These are phyloP conservation scores for Tribonema minus DNA, from an alignment of 108 stramenopile genomes.

Conservation along the genomic window DNA sequence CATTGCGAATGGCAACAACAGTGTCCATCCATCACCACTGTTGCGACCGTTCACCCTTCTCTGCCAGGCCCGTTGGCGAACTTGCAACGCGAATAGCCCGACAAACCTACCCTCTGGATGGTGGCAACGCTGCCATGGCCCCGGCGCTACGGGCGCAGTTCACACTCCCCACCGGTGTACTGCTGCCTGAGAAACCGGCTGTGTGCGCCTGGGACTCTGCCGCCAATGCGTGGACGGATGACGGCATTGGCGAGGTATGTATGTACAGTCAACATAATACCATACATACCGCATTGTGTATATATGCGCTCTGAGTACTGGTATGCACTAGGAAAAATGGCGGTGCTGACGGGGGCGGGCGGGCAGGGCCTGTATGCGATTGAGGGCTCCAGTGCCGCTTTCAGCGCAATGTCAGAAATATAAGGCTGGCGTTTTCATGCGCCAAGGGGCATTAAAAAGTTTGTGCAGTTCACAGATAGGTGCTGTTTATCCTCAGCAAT, in stretches of 20 bases:
- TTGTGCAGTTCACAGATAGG: too few species aligned
- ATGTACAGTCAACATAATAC: neutral
- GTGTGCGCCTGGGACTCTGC: neutral
- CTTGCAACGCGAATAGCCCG: slow-evolving; percentile 9
- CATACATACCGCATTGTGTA: too few species aligned
- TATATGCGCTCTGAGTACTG: too few species aligned
- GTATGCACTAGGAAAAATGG: too few species aligned
- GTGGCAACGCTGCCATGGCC: slow-evolving; percentile 34
- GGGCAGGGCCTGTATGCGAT: too few species aligned
- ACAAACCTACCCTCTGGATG: slow-evolving; percentile 34
- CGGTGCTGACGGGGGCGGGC: too few species aligned
- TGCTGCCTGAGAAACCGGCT: slow-evolving; percentile 4
- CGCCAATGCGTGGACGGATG: neutral
- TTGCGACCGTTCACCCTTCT: neutral
- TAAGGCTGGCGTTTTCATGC: too few species aligned
- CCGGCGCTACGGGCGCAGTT: slow-evolving; percentile 25
- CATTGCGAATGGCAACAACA: neutral
- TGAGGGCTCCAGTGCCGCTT: too few species aligned
- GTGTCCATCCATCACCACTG: neutral
- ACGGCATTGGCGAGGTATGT: neutral
- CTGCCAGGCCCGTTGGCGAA: neutral
- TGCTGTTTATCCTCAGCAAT: too few species aligned
- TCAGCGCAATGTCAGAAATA: too few species aligned
- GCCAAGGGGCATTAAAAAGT: too few species aligned
- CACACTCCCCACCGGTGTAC: slow-evolving; percentile 15